Percentiles rank a stretch among this genome's conserved stretches.
Evolutionary conservation across 2,329 filamentous ascomycete species (phyloP).

Genomic region (Beauveria asiatica): DNA sequence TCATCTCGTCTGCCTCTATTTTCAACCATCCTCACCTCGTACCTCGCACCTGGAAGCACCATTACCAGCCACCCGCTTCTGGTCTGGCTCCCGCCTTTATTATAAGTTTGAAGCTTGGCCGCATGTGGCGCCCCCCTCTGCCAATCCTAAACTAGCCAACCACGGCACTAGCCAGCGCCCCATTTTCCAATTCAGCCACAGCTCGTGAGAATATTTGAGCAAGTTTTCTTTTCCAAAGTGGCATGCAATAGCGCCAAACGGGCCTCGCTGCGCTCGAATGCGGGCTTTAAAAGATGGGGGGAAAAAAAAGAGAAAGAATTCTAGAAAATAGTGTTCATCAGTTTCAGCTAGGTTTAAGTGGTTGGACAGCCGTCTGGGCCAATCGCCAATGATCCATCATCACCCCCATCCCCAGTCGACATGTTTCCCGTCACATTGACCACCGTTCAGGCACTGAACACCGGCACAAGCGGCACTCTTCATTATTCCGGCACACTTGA

Average conservation of each 20-base stretch:
- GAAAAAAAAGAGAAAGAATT: too few relatives aligned
- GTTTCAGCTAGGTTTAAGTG: neutral
- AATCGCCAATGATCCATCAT: neutral
- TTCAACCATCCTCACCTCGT: too few relatives aligned
- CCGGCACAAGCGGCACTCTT: neutral
- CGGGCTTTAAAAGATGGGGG: neutral
- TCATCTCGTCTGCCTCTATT: too few relatives aligned
- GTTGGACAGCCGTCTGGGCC: neutral
- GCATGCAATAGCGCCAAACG: conserved; percentile 10
- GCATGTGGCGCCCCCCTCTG: neutral
- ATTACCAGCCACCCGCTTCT: neutral
- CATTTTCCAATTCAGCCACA: neutral
- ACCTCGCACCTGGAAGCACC: too few relatives aligned
- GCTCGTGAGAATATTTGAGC: conserved; percentile 31
- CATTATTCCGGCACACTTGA: neutral
- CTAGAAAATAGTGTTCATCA: neutral
- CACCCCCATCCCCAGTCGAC: neutral
- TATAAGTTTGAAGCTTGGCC: neutral
- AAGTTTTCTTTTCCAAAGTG: conserved; percentile 22
- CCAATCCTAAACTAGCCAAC: neutral
- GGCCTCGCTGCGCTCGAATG: neutral
- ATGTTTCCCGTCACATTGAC: neutral
- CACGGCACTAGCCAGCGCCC: neutral
- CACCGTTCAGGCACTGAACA: neutral
- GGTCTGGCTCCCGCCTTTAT: neutral